Evolutionary conservation across 148 eudicot species (phyloP), one percentile per base, ranked within the genome.

Genomic region (Rhododendron vialii): DNA sequence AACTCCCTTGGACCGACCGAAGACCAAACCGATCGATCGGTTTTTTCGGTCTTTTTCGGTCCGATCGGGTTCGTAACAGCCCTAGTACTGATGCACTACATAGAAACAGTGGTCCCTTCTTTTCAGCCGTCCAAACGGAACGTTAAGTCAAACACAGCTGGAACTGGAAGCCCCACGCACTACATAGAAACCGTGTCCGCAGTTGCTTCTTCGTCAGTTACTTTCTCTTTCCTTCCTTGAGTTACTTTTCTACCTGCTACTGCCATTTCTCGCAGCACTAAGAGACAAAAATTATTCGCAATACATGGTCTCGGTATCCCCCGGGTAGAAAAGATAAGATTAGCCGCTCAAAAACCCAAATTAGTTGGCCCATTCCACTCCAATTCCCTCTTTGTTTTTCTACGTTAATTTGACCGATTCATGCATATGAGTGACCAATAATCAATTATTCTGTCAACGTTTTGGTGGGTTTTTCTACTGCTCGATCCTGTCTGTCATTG

Each of bases 381-480:
- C 18, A 33, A 71, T 30, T 71, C 9, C 41, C 8, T 13, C 38
- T 71, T 69, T 30, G 15, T 71, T 71, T 69, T 14, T 71, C 36
- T 67, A 67, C 73, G 76, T 71, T 71, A 71, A 13, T 12, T 13
- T 30, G 38, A 71, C 30, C 1, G 36, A 33, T 33, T 30, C 76
- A 26, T 67, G 33, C 22, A 18, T 59, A 22, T 5, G 65, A 3
- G 35, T 26, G 73, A 26, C 15, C n/a, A 24, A 2, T 5, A 53
- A 76, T 55, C 53, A 75, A 14, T 53, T 47, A 53, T 73, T 74
- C 81, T 82, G 81, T 86, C 88, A 71, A 20, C 73, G 14, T 82
- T 82, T 36, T 2, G 12, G 80, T 47, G 59, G 43, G 12, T 67
- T 28, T 20, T 12, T 26, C 82, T 82, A 59, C 75, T 55, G 75